These are phyloP conservation scores for Mayamaea pseudoterrestris DNA, from an alignment of 108 stramenopile genomes.

Conservation along the genomic window DNA sequence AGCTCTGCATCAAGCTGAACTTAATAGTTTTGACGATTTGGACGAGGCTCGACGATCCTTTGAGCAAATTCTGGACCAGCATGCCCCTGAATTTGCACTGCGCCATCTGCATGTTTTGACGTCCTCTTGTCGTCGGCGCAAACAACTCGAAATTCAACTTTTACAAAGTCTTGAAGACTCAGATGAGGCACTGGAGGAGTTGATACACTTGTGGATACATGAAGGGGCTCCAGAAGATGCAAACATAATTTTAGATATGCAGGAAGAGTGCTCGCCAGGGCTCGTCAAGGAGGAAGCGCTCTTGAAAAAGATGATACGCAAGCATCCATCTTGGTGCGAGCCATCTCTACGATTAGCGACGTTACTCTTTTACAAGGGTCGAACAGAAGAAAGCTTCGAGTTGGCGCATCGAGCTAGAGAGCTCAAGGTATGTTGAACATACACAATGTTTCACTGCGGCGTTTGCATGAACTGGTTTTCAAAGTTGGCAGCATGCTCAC, in stretches of 20 bases:
- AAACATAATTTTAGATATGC: constrained; percentile 10
- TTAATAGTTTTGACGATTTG: no score
- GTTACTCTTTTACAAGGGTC: constrained; percentile 9
- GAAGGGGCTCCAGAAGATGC: constrained; percentile 6
- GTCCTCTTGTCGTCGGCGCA: constrained; percentile 4
- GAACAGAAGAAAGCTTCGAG: constrained; percentile 4
- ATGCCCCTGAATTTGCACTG: no score
- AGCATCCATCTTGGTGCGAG: constrained; percentile 18
- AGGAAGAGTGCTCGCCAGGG: constrained; percentile 12
- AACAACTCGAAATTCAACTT: constrained; percentile 3
- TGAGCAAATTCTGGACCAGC: no score
- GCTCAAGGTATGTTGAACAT: no score
- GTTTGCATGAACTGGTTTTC: no score
- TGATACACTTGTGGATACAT: constrained; percentile 3
- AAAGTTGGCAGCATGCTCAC: no score
- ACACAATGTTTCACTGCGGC: no score
- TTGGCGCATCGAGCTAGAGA: no score
- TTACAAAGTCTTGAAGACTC: not conserved
- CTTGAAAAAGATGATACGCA: constrained; percentile 8
- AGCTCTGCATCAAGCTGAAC: no score
- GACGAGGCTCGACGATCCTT: no score
- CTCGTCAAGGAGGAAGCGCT: constrained; percentile 8
- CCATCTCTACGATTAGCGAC: constrained; percentile 16
- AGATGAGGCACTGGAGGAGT: constrained; percentile 6
- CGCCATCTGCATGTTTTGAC: no score